Evolutionary conservation across 1,284 basidiomycete genomes (phyloP), one percentile per base, ranked within the genome.

Genomic region (Erythrobasidium hasegawianum): DNA sequence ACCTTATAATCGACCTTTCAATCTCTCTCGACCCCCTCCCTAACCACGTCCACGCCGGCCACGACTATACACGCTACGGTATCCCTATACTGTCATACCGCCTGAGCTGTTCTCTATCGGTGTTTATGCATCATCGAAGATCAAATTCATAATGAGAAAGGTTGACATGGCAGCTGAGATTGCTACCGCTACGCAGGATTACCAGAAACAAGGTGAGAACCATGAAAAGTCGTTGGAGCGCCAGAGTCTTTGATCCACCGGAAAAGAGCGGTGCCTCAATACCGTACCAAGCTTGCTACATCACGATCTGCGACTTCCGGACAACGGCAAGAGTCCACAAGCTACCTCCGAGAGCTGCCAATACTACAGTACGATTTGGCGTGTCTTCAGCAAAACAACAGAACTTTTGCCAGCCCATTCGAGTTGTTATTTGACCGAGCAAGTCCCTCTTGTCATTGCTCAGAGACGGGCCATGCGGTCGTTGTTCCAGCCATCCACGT

Each of bases 1-100:
- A 88, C 86, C 3, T 88, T 85, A 86, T 86, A 2, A 83, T 84
- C 0, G 88, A 89, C 75, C 87, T 89, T 72, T 83, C 83, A 16
- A 80, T 81, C 70, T 90, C 89, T 74, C 82, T 81, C n/a, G 78
- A 86, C 82, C 72, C 72, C 7, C 65, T 71, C 53, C 76, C 78
- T 18, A 89, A 89, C 72, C 82, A 82, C 5, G 86, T 86, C 8
- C 89, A 87, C 75, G 81, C 87, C 14, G 87, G 89, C 69, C 88
- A 90, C 73, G 88, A 89, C 76, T 64, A n/a, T 24, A 50, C 14
- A 2, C 70, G 82, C 2, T 88, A 81, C 73, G 88, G 88, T 89
- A 90, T 75, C 87, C 87, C 0, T 80, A 80, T 49, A n/a, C n/a
- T n/a, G n/a, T n/a, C n/a, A n/a, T n/a, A n/a, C 79, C 84, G 4